Evolutionary conservation across 106 monocot species (phyloP), one percentile per base, ranked within the genome.

Genomic region (Dendrobium chrysotoxum): DNA sequence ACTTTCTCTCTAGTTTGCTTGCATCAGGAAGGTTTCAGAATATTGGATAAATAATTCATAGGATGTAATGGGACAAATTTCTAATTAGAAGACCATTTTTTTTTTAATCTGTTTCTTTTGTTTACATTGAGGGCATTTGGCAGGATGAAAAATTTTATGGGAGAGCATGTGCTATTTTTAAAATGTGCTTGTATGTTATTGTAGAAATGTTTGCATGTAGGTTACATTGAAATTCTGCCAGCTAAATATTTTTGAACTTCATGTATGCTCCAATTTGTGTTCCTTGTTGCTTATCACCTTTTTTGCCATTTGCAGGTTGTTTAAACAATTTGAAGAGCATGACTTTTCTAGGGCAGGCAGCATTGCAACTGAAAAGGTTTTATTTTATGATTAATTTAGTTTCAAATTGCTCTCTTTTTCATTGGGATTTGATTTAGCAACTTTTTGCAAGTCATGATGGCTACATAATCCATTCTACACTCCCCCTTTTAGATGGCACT

Each of bases 321-420:
- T 99, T 85, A 78, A 80, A 61, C 80, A 82, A 78, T 99, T 84
- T 86, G 89, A 91, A 85, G 92, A 93, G 39, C 89, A 91, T 85
- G 95, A 99, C 67, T 99, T 91, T 87, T 89, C 98, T 47, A 92
- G 95, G 83, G 95, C 95, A 26, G 98, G 98, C 13, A 90, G 85
- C 81, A 83, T 84, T 83, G 89, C 93, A 44, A 87, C 83, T 45
- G 95, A 96, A 84, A 91, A 82, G 93, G 92, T 93, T 81, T 85
- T 39, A 20, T 11, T 74, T 0, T 74, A 21, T 74, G 20, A 74
- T 74, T 23, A 15, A 2, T 70, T 70, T 31, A 23, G 21, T 61
- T 61, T 53, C 2, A 4, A 61, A 61, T 3, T 4, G 61, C n/a
- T 23, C 23, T 23, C 5, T n/a, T 61, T 61, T n/a, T 61, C 21